Evolutionary conservation across 2,329 filamentous ascomycete species (phyloP).

Genomic region (Alternaria longipes): DNA sequence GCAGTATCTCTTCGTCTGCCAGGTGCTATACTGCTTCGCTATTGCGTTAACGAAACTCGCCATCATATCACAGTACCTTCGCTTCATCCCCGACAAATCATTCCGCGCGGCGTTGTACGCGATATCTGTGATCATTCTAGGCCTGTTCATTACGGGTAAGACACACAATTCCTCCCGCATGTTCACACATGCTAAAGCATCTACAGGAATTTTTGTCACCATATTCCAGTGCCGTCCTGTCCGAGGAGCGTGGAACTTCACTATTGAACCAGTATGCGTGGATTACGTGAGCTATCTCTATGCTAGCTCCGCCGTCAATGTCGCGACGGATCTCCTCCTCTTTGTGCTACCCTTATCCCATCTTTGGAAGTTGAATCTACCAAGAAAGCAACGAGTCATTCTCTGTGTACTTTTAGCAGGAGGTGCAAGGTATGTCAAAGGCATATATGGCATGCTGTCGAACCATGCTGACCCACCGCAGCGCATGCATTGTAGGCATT

Average conservation of each 20-base stretch:
- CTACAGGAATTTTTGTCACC: slow-evolving; percentile 34
- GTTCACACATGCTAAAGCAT: neutral
- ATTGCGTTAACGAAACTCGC: slow-evolving; percentile 41
- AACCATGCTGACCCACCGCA: slow-evolving; percentile 10
- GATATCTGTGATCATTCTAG: slow-evolving; percentile 22
- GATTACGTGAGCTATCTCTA: slow-evolving; percentile 39
- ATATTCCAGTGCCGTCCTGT: slow-evolving; percentile 42
- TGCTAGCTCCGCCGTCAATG: slow-evolving; percentile 36
- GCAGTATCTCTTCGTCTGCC: slow-evolving; percentile 37
- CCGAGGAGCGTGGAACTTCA: slow-evolving; percentile 36
- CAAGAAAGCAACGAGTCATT: slow-evolving; percentile 37
- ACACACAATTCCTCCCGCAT: neutral
- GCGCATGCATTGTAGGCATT: slow-evolving; percentile 37
- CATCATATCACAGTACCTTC: slow-evolving; percentile 41
- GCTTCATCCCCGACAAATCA: slow-evolving; percentile 28
- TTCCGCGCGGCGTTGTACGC: slow-evolving; percentile 36
- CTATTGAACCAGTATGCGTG: slow-evolving; percentile 26
- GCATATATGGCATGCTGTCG: neutral
- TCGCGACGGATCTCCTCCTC: slow-evolving; percentile 36
- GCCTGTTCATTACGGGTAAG: slow-evolving; percentile 35
- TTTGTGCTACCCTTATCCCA: slow-evolving; percentile 37
- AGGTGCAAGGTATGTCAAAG: slow-evolving; percentile 33
- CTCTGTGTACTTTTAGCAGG: slow-evolving; percentile 39
- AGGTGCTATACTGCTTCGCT: slow-evolving; percentile 39
- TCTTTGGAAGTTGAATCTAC: slow-evolving; percentile 39